Evolutionary conservation across 768 basidiomycete genomes (phyloP).

Genomic region (Symmetrospora coprosmae): DNA sequence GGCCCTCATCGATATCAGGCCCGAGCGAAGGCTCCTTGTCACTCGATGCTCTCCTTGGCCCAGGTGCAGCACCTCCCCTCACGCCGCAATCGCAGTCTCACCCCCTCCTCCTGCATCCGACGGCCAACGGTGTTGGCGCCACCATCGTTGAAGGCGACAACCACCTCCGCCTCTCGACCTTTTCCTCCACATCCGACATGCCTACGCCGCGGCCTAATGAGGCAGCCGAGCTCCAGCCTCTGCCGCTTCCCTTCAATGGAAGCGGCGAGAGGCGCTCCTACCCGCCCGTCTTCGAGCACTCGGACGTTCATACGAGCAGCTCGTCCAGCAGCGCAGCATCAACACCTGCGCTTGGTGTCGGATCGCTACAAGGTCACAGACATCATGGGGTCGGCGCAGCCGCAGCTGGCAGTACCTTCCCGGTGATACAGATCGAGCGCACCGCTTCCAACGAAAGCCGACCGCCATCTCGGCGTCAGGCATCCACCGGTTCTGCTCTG

Average conservation of each 20-base stretch:
- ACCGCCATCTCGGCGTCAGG: background rate
- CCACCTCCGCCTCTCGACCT: background rate
- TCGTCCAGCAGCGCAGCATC: constrained; percentile 10
- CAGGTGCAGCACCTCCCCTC: background rate
- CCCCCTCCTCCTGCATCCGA: background rate
- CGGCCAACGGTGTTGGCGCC: background rate
- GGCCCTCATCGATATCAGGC: background rate
- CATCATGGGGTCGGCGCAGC: background rate
- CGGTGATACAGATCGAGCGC: background rate
- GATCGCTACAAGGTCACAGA: background rate
- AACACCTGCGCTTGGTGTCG: background rate
- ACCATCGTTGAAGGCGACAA: background rate
- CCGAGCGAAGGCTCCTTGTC: constrained; percentile 9
- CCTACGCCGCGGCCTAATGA: background rate
- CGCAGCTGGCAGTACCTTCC: background rate
- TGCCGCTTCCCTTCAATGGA: background rate
- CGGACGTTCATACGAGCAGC: constrained; percentile 5
- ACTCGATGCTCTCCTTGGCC: background rate
- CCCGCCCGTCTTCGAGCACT: constrained; percentile 12
- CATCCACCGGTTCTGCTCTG: background rate
- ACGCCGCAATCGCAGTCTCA: background rate
- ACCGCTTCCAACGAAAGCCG: background rate
- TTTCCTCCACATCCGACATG: background rate
- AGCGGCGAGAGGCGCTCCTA: background rate
- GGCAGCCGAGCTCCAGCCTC: background rate